Conservation (phyloP, 2,329 filamentous ascomycete species). For the Microascus cirrosus region DNA sequence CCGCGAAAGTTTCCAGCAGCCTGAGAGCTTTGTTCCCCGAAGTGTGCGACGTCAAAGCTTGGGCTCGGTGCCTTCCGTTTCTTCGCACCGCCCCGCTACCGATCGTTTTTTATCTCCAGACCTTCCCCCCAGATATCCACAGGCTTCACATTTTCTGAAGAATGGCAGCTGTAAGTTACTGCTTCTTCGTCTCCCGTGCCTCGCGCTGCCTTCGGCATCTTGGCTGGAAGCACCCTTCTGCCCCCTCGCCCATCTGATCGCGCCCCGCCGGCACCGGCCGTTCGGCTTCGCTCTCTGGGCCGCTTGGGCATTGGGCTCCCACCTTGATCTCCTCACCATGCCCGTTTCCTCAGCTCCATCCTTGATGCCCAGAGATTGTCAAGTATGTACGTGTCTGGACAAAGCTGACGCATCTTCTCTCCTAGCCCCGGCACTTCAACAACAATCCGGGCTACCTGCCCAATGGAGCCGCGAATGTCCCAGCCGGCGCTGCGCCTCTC, state of each 20-base stretch:
- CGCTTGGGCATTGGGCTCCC: neutral
- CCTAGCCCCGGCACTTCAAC: constrained; percentile 33
- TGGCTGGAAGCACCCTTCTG: neutral
- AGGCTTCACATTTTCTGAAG: neutral
- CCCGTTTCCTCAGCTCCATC: neutral
- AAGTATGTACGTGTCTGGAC: neutral
- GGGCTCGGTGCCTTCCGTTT: neutral
- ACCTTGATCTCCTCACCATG: neutral
- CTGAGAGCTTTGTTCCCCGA: neutral
- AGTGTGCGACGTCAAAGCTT: neutral
- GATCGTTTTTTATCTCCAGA: neutral
- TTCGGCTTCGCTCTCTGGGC: neutral
- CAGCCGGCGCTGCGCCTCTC: constrained; percentile 51
- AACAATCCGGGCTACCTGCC: constrained; percentile 46
- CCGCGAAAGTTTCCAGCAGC: neutral
- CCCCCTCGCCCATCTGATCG: neutral
- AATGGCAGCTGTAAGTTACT: constrained; percentile 4
- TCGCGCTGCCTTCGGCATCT: neutral
- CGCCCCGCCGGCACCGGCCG: neutral
- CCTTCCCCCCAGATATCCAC: neutral
- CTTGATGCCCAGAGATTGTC: neutral
- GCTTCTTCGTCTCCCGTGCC: neutral
- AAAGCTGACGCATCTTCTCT: neutral
- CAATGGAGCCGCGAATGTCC: constrained; percentile 39
- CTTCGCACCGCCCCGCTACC: neutral